phyloP scores from a whole-genome alignment of 2,329 filamentous ascomycete genomes.

The Ophiocordyceps sinensis region DNA sequence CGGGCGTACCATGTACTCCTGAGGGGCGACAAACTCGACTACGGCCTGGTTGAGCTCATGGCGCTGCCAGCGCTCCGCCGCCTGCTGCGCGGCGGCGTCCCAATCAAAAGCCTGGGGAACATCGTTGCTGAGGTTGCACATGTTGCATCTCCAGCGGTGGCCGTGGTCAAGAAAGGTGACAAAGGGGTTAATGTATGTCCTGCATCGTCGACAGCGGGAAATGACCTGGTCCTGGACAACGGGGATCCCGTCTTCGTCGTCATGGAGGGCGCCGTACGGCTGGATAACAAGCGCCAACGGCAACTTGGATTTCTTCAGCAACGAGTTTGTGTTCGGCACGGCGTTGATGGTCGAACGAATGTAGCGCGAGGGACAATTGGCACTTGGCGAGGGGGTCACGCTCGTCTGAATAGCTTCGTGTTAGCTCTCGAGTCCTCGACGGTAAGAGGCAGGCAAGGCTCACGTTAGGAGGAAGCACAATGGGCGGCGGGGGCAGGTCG shows the following conservation, averaged over 20 bases:
- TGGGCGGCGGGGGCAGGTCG: constrained; percentile 79
- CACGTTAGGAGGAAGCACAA: constrained; percentile 84
- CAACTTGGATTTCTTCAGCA: constrained; percentile 92
- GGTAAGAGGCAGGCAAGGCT: constrained; percentile 20
- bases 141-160: constrained; percentile 97
- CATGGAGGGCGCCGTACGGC: constrained; percentile 84
- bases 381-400: constrained; percentile 77
- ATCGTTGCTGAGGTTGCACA: constrained; percentile 98
- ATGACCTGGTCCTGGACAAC: constrained; percentile 96
- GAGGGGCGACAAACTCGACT: constrained; percentile 92
- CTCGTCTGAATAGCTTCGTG: constrained; percentile 45
- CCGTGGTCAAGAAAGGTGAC: constrained; percentile 94
- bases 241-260: constrained; percentile 80
- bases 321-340: constrained; percentile 78
- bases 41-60: constrained; percentile 92
- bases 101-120: constrained; percentile 99
- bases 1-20: constrained; percentile 98
- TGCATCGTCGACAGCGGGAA: constrained; percentile 85
- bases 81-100: constrained; percentile 85
- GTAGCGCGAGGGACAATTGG: constrained; percentile 89
- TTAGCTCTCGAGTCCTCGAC: constrained; percentile 18
- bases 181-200: constrained; percentile 96
- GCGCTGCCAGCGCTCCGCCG: constrained; percentile 80
- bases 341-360: constrained; percentile 91
- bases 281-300: constrained; percentile 94